Evolutionary conservation across 2,329 filamentous ascomycete genomes (phyloP).

Genomic region (Aspergillus tubingensis): DNA sequence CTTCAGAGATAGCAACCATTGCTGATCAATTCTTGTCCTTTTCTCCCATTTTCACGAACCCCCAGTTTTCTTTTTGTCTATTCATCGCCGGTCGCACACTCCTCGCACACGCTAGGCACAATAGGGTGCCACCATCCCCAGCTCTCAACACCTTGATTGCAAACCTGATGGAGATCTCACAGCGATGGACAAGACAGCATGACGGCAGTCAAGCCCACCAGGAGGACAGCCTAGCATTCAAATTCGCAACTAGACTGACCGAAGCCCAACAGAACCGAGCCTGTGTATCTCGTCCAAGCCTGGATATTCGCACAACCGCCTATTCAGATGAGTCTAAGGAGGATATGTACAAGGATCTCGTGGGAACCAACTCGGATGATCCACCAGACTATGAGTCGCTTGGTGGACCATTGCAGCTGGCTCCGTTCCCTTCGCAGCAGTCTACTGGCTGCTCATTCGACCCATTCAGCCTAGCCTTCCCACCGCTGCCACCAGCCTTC

Average conservation of each 20-base stretch:
- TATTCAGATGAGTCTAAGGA: slow-evolving; percentile 17
- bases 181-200: slow-evolving; percentile 34
- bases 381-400: too few species aligned
- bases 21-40: slow-evolving; percentile 49
- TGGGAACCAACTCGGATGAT: too few species aligned
- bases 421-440: too few species aligned
- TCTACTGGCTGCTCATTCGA: too few species aligned
- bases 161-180: slow-evolving; percentile 40
- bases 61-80: slow-evolving; percentile 49
- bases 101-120: slow-evolving; percentile 41
- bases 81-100: slow-evolving; percentile 49
- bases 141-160: slow-evolving; percentile 38
- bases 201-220: slow-evolving; percentile 21
- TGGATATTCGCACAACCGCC: slow-evolving; percentile 24
- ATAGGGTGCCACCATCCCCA: slow-evolving; percentile 27
- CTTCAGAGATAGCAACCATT: slow-evolving; percentile 46
- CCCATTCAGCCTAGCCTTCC: too few species aligned
- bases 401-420: too few species aligned
- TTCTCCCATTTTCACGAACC: slow-evolving; percentile 31
- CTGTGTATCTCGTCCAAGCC: slow-evolving; percentile 4
- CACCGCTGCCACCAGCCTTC: too few species aligned
- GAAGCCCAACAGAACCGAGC: slow-evolving; percentile 14
- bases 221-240: slow-evolving; percentile 23
- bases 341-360: too few species aligned
- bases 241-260: slow-evolving; percentile 22